Percentiles rank a stretch among this genome's conserved stretches.
Evolutionary conservation across 352 stramenopile species (phyloP).

Genomic region (Albugo candida): DNA sequence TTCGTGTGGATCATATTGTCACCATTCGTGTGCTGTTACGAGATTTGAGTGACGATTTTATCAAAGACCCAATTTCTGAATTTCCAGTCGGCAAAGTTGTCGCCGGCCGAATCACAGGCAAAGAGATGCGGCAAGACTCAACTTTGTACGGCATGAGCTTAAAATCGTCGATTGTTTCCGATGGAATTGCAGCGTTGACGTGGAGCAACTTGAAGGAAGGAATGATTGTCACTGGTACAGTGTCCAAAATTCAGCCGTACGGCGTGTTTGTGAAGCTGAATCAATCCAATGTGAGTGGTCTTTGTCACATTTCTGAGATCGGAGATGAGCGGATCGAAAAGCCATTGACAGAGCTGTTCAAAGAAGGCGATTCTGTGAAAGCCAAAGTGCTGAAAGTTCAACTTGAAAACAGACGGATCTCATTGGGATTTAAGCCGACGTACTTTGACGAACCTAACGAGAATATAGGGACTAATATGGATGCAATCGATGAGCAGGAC

Average conservation of each 20-base stretch:
- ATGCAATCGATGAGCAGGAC: conserved; percentile 19
- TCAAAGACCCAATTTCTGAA: conserved; percentile 75
- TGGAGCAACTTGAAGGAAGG: conserved; percentile 82
- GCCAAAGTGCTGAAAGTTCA: conserved; percentile 91
- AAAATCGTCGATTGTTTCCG: conserved; percentile 85
- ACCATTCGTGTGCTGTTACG: conserved; percentile 85
- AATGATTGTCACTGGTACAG: conserved; percentile 86
- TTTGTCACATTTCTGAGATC: conserved; percentile 93
- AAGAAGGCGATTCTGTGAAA: conserved; percentile 91
- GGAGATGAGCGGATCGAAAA: conserved; percentile 89
- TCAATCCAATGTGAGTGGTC: conserved; percentile 86
- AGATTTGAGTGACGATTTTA: conserved; percentile 89
- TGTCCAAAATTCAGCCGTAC: conserved; percentile 90
- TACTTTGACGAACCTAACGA: conserved; percentile 85
- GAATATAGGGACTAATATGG: conserved; percentile 5
- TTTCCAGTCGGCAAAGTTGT: conserved; percentile 90
- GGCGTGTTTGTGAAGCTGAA: conserved; percentile 93
- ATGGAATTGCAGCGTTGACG: conserved; percentile 63
- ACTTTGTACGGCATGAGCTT: conserved; percentile 79
- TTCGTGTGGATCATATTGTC: conserved; percentile 76
- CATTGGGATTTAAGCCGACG: conserved; percentile 92
- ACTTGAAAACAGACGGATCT: conserved; percentile 79
- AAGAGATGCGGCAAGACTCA: conserved; percentile 17
- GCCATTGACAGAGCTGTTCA: conserved; percentile 82
- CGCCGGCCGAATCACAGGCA: conserved; percentile 84